Percentiles rank a stretch among this genome's conserved stretches.
phyloP scores from a whole-genome alignment of 192 early-diverging fungal species.

The Coemansia sp. region DNA sequence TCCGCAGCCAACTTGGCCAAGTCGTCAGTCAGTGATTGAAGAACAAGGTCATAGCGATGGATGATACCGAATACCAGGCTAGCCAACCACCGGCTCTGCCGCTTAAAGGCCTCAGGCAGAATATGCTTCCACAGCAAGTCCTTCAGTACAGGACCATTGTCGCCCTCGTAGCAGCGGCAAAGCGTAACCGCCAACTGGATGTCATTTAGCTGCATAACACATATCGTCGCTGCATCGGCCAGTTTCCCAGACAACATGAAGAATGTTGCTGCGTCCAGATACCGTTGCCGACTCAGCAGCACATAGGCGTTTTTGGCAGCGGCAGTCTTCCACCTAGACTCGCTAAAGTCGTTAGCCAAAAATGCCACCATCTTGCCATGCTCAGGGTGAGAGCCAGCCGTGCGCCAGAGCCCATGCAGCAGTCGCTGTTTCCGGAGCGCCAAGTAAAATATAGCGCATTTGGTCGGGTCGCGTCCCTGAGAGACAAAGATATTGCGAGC shows the following conservation, averaged over 20 bases:
- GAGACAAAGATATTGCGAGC: slow-evolving; percentile 84
- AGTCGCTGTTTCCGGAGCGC: slow-evolving; percentile 90
- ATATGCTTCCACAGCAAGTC: slow-evolving; percentile 41
- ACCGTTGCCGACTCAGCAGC: slow-evolving; percentile 92
- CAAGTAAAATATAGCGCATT: slow-evolving; percentile 86
- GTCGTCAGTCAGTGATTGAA: slow-evolving; percentile 44
- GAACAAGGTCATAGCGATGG: slow-evolving; percentile 44
- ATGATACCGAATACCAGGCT: slow-evolving; percentile 47
- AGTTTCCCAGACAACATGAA: slow-evolving; percentile 88
- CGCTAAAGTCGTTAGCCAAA: slow-evolving; percentile 88
- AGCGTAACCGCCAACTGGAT: slow-evolving; percentile 90
- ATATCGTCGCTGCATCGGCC: slow-evolving; percentile 91
- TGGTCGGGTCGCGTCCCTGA: slow-evolving; percentile 80
- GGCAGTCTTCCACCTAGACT: slow-evolving; percentile 87
- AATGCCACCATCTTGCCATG: slow-evolving; percentile 88
- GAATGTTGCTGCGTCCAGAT: slow-evolving; percentile 92
- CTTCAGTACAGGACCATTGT: slow-evolving; percentile 51
- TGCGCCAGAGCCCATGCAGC: slow-evolving; percentile 87
- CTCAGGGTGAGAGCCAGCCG: slow-evolving; percentile 80
- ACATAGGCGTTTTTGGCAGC: slow-evolving; percentile 99
- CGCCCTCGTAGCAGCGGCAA: slow-evolving; percentile 88
- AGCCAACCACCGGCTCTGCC: slow-evolving; percentile 51
- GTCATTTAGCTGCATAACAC: slow-evolving; percentile 89
- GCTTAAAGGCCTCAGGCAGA: slow-evolving; percentile 39
- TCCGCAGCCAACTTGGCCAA: slow-evolving; percentile 31